Evolutionary conservation across 2,329 filamentous ascomycete genomes (phyloP).

Genomic region (Fusarium sambucinum): DNA sequence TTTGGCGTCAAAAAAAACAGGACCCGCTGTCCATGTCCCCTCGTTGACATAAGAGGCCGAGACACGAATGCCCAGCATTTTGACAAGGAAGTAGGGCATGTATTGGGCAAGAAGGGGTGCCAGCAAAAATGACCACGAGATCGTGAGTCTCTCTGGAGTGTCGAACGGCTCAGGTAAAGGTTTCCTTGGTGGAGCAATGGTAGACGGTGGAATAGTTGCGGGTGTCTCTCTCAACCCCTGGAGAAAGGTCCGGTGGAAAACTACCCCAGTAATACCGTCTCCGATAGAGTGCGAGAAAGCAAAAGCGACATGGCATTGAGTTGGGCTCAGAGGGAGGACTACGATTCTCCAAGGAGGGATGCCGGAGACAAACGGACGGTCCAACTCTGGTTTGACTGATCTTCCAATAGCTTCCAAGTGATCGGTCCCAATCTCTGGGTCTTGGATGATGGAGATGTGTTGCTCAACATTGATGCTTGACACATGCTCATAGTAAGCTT

Average conservation of each 20-base stretch:
- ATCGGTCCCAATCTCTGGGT: neutral
- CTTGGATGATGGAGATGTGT: conserved; percentile 33
- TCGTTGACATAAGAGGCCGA: conserved; percentile 25
- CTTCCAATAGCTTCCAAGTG: conserved; percentile 19
- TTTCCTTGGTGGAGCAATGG: conserved; percentile 10
- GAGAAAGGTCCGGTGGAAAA: conserved; percentile 44
- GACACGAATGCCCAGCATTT: conserved; percentile 31
- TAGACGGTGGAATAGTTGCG: neutral
- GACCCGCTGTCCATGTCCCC: conserved; percentile 38
- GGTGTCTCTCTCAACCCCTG: conserved; percentile 8
- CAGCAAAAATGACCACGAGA: conserved; percentile 45
- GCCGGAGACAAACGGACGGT: conserved; percentile 29
- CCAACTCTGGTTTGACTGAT: conserved; percentile 27
- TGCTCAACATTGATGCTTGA: conserved; percentile 30
- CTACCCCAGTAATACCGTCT: conserved; percentile 38
- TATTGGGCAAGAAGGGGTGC: conserved; percentile 31
- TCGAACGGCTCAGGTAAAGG: conserved; percentile 40
- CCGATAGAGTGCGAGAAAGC: conserved; percentile 44
- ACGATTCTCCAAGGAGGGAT: conserved; percentile 44
- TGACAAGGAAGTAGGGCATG: conserved; percentile 35
- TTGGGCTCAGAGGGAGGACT: conserved; percentile 21
- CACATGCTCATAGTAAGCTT: conserved; percentile 41
- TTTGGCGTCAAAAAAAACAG: conserved; percentile 27
- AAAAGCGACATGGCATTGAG: conserved; percentile 40
- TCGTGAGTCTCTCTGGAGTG: conserved; percentile 38